Base-by-base conservation (phyloP, 257 asterid genomes). In the Solanum megistacrolobum region DNA sequence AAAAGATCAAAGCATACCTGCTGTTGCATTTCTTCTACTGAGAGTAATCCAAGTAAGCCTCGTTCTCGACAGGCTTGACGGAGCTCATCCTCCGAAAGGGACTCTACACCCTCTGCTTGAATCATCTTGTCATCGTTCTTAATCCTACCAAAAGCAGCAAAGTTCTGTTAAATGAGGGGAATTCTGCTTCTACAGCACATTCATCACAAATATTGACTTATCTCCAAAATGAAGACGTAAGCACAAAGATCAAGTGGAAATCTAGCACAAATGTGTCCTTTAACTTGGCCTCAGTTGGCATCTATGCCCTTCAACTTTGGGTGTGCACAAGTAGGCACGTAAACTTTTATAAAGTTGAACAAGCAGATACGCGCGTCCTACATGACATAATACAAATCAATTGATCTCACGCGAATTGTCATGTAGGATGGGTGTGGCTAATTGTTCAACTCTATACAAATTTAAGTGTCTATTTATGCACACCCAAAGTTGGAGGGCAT, bases 61-160 rank as follows among this genome's bases (percentile, higher is more conserved):
- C 99, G 94, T 89, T 96, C 99, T 89, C 98, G 90, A 88, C 99
- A 96, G 87, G 94, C 98, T 90, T 96, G 96, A 89, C 97, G 98
- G 72, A 96, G 98, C 91, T 96, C 99, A 88, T 96, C 96, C 89
- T 96, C 99, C 68, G 98, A 93, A 79, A 95, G 98, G 87, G 98
- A 94, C 90, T 96, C 98, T 83, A 96, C 93, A 7, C 99, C 99
- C 90, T 96, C 99, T n/a, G 98, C 92, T 90, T 95, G 94, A 91
- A 96, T 96, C 93, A 95, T 65, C 89, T 90, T 93, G 92, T 96
- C 99, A 82, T 96, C 99, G 25, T 92, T 89, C 94, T 95, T 96
- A 73, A 96, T 91, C 85, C 99, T 96, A 83, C 60, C 89, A 84
- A 86, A 82, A 48, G 43, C 85, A 82, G 72, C n/a, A 86, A 89